phyloP scores from a whole-genome alignment of 768 basidiomycete genomes.

The Cantharellus anzutake region DNA sequence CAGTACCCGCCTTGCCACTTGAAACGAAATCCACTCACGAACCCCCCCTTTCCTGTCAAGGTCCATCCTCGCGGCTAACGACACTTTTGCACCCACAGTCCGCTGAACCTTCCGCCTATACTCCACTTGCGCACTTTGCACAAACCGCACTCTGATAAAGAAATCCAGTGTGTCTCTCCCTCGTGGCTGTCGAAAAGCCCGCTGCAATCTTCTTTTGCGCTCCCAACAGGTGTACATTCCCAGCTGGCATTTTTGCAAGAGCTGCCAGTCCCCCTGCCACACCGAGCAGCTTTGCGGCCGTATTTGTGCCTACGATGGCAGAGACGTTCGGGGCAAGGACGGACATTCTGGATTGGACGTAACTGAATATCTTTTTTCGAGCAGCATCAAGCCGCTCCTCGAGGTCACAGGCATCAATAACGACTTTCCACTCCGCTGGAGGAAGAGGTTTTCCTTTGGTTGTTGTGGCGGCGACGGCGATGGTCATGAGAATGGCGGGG shows the following conservation, averaged over 20 bases:
- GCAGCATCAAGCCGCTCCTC: slow-evolving; percentile 78
- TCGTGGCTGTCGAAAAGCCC: slow-evolving; percentile 75
- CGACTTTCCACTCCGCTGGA: slow-evolving; percentile 56
- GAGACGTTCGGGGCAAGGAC: slow-evolving; percentile 96
- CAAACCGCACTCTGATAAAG: slow-evolving; percentile 85
- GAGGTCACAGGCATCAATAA: slow-evolving; percentile 73
- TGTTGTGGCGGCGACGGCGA: slow-evolving; percentile 87
- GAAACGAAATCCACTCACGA: slow-evolving; percentile 26
- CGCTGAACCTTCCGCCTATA: slow-evolving; percentile 85
- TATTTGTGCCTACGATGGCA: slow-evolving; percentile 94
- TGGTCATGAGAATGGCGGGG: slow-evolving; percentile 84
- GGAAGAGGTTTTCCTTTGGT: slow-evolving; percentile 58
- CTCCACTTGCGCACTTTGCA: slow-evolving; percentile 70
- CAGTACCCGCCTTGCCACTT: neutral
- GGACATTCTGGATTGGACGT: slow-evolving; percentile 98
- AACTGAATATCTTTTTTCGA: slow-evolving; percentile 92
- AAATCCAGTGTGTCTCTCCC: slow-evolving; percentile 89
- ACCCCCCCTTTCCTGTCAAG: slow-evolving; percentile 67
- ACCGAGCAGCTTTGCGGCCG: slow-evolving; percentile 94
- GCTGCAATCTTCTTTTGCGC: slow-evolving; percentile 84
- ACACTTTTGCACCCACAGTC: slow-evolving; percentile 82
- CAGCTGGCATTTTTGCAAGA: slow-evolving; percentile 84
- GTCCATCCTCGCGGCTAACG: slow-evolving; percentile 84
- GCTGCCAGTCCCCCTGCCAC: slow-evolving; percentile 87
- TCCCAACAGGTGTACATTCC: slow-evolving; percentile 89